Conservation (phyloP, 495 filamentous ascomycete species). For the Penicillium manginii region DNA sequence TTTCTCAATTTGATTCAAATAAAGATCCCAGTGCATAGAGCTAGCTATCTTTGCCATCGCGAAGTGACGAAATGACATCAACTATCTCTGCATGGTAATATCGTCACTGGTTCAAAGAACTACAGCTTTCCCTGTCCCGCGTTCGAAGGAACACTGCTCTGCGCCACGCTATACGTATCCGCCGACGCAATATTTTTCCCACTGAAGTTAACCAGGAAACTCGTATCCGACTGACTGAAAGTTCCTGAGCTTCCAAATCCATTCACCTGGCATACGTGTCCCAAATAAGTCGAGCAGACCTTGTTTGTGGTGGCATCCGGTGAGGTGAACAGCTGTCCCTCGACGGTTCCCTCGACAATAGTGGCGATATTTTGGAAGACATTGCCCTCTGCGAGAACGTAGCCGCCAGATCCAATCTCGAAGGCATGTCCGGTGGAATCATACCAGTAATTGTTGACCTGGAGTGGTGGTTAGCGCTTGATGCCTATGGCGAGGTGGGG, state of each 20-base stretch:
- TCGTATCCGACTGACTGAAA: conserved; percentile 39
- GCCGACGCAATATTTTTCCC: conserved; percentile 54
- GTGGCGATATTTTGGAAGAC: conserved; percentile 55
- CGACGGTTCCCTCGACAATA: conserved; percentile 29
- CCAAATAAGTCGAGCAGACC: conserved; percentile 45
- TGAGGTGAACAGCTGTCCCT: conserved; percentile 47
- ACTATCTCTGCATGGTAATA: no score
- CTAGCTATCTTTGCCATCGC: no score
- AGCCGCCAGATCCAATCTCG: conserved; percentile 53
- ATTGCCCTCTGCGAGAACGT: conserved; percentile 60
- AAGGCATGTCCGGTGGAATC: conserved; percentile 57
- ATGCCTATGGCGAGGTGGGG: not conserved
- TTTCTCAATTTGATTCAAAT: no score
- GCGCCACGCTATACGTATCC: conserved; percentile 33
- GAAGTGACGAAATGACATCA: no score
- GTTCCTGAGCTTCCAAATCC: conserved; percentile 48
- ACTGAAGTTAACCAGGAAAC: conserved; percentile 48
- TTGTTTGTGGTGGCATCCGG: conserved; percentile 39
- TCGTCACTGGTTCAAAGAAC: conserved; percentile 3
- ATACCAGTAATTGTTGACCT: conserved; percentile 63
- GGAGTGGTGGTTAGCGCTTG: not conserved
- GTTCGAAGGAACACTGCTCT: conserved; percentile 33
- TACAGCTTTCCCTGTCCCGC: conserved; percentile 41
- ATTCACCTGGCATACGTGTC: conserved; percentile 50
- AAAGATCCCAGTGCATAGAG: no score